Conservation (phyloP, 140 eudicot species). For the Ambrosia hybrid region DNA sequence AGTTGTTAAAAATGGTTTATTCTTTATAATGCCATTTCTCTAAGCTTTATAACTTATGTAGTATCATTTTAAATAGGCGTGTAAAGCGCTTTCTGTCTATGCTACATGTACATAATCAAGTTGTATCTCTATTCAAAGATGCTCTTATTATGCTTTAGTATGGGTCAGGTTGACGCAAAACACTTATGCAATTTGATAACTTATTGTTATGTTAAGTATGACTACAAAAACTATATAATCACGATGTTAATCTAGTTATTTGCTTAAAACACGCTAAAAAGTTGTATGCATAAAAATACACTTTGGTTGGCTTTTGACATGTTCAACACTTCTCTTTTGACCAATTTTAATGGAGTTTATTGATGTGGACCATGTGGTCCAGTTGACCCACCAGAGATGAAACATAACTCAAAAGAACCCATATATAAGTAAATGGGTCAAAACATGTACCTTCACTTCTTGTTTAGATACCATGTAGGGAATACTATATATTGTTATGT, state of each 20-base stretch:
- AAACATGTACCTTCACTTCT: neutral
- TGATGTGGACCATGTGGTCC: neutral
- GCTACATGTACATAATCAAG: neutral
- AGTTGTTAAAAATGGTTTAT: slow-evolving; percentile 4
- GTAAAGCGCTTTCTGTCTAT: slow-evolving; percentile 4
- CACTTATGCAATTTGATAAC: neutral
- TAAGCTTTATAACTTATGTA: neutral
- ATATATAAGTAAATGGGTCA: neutral
- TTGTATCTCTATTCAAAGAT: slow-evolving; percentile 1
- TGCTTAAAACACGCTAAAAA: neutral
- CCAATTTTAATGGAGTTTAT: neutral
- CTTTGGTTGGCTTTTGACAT: too few species aligned
- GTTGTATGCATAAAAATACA: neutral
- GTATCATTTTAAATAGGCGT: neutral
- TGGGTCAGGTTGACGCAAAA: slow-evolving; percentile 4
- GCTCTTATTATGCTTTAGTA: neutral
- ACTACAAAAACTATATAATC: neutral
- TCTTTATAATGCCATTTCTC: neutral
- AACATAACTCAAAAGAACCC: neutral
- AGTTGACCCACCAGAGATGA: neutral
- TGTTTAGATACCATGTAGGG: neutral
- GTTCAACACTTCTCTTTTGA: neutral
- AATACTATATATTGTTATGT: neutral
- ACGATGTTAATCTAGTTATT: neutral
- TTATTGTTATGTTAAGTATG: neutral